Percentiles rank a stretch among this genome's conserved stretches.
phyloP scores from a whole-genome alignment of 2,329 filamentous ascomycete genomes.

The Phaeosphaeriaceae sp. region DNA sequence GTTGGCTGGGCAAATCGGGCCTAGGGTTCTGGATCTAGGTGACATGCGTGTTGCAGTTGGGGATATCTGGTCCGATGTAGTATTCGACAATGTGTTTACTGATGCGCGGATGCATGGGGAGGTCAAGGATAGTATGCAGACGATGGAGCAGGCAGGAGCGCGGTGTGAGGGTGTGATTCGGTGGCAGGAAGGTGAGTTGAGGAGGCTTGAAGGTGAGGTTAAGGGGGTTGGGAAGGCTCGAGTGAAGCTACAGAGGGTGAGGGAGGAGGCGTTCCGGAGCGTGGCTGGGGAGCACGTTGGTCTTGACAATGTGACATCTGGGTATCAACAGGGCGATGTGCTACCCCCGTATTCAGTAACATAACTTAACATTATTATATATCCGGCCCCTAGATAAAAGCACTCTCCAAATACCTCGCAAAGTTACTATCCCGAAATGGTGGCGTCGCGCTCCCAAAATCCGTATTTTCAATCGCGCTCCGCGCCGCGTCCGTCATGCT shows the following conservation, averaged over 20 bases:
- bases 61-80: too few relatives aligned
- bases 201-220: background rate
- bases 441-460: slow-evolving; percentile 56
- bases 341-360: slow-evolving; percentile 8
- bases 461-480: slow-evolving; percentile 52
- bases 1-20: too few relatives aligned
- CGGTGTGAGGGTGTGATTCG: too few relatives aligned
- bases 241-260: too few relatives aligned
- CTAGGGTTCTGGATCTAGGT: too few relatives aligned
- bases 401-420: slow-evolving; percentile 51
- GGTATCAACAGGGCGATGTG: background rate
- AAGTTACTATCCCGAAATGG: slow-evolving; percentile 57
- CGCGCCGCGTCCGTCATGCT: slow-evolving; percentile 53
- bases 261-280: slow-evolving; percentile 52
- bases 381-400: slow-evolving; percentile 26
- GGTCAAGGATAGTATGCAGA: too few relatives aligned
- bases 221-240: background rate
- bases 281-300: slow-evolving; percentile 22
- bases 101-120: too few relatives aligned
- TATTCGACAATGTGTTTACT: too few relatives aligned
- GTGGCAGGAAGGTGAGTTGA: background rate
- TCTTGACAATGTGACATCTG: too few relatives aligned
- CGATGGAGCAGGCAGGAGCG: too few relatives aligned
- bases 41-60: too few relatives aligned
- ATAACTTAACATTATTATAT: too few relatives aligned